phyloP scores from a whole-genome alignment of 495 filamentous ascomycete species.

The Hyaloscypha variabilis region DNA sequence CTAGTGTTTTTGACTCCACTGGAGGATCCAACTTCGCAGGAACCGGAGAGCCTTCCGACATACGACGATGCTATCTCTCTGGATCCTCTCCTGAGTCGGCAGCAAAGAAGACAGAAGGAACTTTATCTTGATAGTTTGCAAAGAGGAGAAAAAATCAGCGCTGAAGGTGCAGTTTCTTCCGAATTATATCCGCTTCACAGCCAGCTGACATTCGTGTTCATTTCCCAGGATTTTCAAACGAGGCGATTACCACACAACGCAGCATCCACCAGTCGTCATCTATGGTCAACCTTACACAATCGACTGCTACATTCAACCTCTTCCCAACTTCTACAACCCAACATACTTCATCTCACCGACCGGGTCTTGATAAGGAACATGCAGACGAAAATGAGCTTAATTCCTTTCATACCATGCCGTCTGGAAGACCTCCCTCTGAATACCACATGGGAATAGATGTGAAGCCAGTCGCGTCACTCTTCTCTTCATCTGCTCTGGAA shows the following conservation, averaged over 20 bases:
- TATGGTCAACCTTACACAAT: neutral
- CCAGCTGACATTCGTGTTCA: neutral
- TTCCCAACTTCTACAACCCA: neutral
- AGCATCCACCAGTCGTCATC: neutral
- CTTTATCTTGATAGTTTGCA: neutral
- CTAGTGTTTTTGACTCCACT: conserved; percentile 15
- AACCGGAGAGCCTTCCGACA: neutral
- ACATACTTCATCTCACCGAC: neutral
- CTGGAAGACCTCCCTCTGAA: neutral
- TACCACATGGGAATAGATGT: neutral
- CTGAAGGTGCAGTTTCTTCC: neutral
- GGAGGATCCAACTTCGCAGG: neutral
- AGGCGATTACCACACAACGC: neutral
- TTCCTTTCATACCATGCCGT: neutral
- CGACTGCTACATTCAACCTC: neutral
- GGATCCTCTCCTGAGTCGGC: neutral
- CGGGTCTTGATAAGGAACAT: too few relatives aligned
- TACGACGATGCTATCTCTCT: conserved; percentile 1
- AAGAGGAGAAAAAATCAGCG: neutral
- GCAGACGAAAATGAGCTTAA: neutral
- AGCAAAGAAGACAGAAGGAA: neutral
- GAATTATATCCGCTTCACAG: neutral
- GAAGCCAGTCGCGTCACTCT: neutral
- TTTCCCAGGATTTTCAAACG: neutral
- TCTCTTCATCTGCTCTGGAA: neutral